Base-by-base conservation (phyloP, 2,329 filamentous ascomycete species). In the Fusarium goolgardi region DNA sequence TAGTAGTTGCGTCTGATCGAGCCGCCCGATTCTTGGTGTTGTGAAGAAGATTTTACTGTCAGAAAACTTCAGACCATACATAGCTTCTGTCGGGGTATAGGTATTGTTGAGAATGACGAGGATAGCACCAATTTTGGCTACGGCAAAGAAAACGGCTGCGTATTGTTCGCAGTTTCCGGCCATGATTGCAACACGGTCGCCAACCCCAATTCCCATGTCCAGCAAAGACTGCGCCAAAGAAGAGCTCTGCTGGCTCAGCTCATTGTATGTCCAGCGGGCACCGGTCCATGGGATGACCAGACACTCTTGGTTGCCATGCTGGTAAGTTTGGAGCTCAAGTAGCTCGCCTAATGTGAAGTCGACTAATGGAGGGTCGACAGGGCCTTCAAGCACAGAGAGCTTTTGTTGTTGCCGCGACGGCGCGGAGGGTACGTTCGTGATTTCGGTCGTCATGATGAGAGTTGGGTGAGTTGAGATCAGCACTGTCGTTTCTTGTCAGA, bases 71-170 rank as follows among this genome's bases (percentile, higher is more conserved):
- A 94, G 78, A 12, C 90, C 91, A 77, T 91, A 90, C 75, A 88
- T 84, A 47, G 90, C 88, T 78, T 94, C 91, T 2, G 85, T 86
- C 3, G 89, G 84, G 2, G 91, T 94, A 75, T 94, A 94, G 0
- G 91, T 94, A 79, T 93, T 94, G 80, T 94, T 94, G 69, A 94
- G 81, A 44, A 94, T 92, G 29, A 94, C 91, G 53, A 94, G 81
- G 45, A 91, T 88, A 46, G 86, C 88, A 12, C 90, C 89, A 20
- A 91, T 84, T 46, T 87, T 84, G 40, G 89, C 88, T 13, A 88
- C 89, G 5, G 90, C 90, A 69, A 93, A 93, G 81, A 93, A 92
- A 18, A 93, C 84, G 4, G 90, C 85, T 31, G 91, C 79, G 88
- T 95, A 95, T 86, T 97, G 84, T 85, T 96, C 80, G 83, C 94